A percentile compares a stretch with the other conserved stretches of the same genome.
phyloP scores from a whole-genome alignment of 2,329 filamentous ascomycete species.

The Xylaria digitata region DNA sequence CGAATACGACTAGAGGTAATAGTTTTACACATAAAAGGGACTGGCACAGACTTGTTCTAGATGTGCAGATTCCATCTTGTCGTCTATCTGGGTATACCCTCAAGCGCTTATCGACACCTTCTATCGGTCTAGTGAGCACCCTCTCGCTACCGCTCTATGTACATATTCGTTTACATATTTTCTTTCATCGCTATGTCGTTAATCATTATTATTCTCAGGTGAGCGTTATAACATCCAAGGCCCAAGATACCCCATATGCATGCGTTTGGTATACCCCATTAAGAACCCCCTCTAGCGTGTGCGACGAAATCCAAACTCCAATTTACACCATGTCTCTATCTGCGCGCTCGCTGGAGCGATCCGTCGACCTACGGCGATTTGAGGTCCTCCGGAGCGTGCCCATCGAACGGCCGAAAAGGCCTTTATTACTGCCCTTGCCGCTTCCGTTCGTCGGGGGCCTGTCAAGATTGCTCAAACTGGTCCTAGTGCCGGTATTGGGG shows the following conservation, averaged over 20 bases:
- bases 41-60: background rate
- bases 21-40: background rate
- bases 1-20: background rate
- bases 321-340: conserved; percentile 44
- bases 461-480: conserved; percentile 41
- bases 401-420: conserved; percentile 41
- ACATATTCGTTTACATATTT: background rate
- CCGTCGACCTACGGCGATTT: conserved; percentile 21
- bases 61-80: background rate
- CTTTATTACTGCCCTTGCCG: conserved; percentile 33
- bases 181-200: conserved; percentile 24
- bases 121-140: conserved; percentile 4
- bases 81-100: conserved; percentile 25
- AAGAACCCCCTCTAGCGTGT: background rate
- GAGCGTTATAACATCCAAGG: background rate
- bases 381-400: conserved; percentile 39
- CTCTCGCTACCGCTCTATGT: background rate
- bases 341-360: conserved; percentile 22
- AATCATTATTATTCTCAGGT: conserved; percentile 21
- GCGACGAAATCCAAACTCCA: background rate
- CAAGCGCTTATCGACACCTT: background rate
- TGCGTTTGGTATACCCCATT: background rate
- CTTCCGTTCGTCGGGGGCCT: conserved; percentile 39
- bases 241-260: background rate
- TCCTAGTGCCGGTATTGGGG: conserved; percentile 46